Conservation (phyloP, 2,329 filamentous ascomycete genomes). For the Pseudogymnoascus sp. region DNA sequence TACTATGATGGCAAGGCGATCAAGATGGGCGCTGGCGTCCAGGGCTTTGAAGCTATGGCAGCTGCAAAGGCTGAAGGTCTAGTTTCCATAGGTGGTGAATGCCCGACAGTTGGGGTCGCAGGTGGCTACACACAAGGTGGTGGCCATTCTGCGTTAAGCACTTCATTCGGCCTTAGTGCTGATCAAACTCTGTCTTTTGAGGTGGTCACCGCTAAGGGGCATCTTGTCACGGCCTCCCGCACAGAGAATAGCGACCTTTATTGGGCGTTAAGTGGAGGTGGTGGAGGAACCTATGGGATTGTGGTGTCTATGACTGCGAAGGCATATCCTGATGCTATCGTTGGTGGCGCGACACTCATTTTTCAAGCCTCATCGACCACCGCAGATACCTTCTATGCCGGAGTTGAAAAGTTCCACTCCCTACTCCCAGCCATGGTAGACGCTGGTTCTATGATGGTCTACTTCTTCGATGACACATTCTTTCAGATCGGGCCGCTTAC, state of each 20-base stretch:
- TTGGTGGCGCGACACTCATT: constrained; percentile 38
- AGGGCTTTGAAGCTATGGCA: constrained; percentile 39
- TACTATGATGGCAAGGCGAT: constrained; percentile 45
- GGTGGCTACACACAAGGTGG: constrained; percentile 56
- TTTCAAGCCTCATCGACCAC: constrained; percentile 32
- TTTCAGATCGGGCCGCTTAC: constrained; percentile 43
- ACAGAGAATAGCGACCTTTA: constrained; percentile 49
- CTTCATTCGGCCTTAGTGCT: constrained; percentile 49
- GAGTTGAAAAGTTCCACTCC: constrained; percentile 39
- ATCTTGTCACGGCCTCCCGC: constrained; percentile 41
- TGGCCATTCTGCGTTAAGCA: constrained; percentile 48
- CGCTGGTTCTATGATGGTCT: constrained; percentile 42
- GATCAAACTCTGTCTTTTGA: constrained; percentile 52
- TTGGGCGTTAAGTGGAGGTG: constrained; percentile 56
- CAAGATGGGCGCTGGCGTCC: constrained; percentile 48
- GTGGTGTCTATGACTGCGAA: constrained; percentile 49
- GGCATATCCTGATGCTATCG: constrained; percentile 37
- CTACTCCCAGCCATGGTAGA: constrained; percentile 42
- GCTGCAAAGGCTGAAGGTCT: constrained; percentile 36
- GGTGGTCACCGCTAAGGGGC: constrained; percentile 46
- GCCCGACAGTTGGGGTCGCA: constrained; percentile 48
- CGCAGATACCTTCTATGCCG: constrained; percentile 41
- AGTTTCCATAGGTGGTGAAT: constrained; percentile 46
- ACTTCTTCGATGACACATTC: constrained; percentile 39
- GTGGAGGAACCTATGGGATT: constrained; percentile 51